Base-by-base conservation (phyloP, 2,329 filamentous ascomycete species). In the Aureobasidium melanogenum region DNA sequence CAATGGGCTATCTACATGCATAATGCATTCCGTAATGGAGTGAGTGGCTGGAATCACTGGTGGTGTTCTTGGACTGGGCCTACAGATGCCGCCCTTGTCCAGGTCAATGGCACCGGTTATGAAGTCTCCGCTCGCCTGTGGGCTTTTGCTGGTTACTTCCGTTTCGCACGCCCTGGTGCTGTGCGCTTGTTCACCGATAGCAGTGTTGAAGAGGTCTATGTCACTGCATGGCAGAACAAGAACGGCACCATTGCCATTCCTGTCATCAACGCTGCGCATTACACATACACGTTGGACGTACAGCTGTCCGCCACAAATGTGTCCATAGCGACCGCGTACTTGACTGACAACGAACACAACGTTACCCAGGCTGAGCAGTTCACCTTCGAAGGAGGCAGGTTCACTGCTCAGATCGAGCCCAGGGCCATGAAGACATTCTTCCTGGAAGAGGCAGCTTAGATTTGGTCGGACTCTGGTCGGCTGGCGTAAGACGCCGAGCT, bases 1-100 rank as follows among this genome's bases (percentile, higher is more conserved):
- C 66, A 67, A 39, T 68, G 66, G 66, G 66, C 66, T 15, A 63
- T 67, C 26, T 68, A 68, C 55, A 65, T 68, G 66, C 65, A 68
- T 59, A 64, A 67, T 43, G 66, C 66, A 30, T 68, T 66, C 57
- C 24, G 32, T 24, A 64, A 64, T 52, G 38, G 57, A 10, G 62
- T 62, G 6, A 61, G 56, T 26, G 64, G 63, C 15, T 66, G 55
- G 24, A 39, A 19, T 4, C 63, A 67, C 46, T 67, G 66, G 66
- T 68, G 66, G 66, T 67, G 60, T 54, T 24, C 44, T 1, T 54
- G 54, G 52, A 50, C 50, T 2, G 24, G 30, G 1, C 30, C 44
- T 5, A 56, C 51, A 14, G 66, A 66, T 26, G 63, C 57, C 44
- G 46, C 62, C 10, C 64, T 67, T 32, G 52, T 67, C 56, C 43